Base-by-base conservation (phyloP, 768 basidiomycete genomes). In the Suillus sp. region DNA sequence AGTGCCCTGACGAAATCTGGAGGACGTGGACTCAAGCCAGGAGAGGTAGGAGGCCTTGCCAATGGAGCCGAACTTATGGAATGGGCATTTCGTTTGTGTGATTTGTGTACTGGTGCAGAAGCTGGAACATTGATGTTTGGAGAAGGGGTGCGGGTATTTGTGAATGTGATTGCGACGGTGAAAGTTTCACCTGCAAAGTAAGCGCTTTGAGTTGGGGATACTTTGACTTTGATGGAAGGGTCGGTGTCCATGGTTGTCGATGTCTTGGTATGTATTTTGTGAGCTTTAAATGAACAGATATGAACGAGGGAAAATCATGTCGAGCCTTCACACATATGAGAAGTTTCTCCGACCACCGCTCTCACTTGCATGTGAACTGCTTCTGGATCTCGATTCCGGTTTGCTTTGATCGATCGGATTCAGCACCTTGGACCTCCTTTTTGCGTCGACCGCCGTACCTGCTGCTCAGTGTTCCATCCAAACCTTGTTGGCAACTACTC, bases 161-260 rank as follows among this genome's bases (percentile, higher is more conserved):
- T 89, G 75, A 97, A 94, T 0, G 91, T 90, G 67, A 98, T 87
- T 4, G 87, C 90, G 14, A 92, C 93, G 2, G 87, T 81, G 76
- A 96, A 93, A 0, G 84, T 79, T 75, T 98, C 96, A 62, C 96
- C 96, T 0, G 96, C 93, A 74, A 96, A 98, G 77, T 91, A 98
- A 0, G 94, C 92, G 0, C 93, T 90, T 65, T 95, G 91, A 0
- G 91, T 82, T 1, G 96, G 96, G 0, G 84, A 84, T 25, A 92
- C 88, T 32, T 86, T 83, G 43, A 93, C 86, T 42, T 89, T 86
- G 5, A 93, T 81, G 48, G 81, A 80, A 16, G 83, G 79, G 58
- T 85, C 85, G 54, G 68, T 34, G 64, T 56, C 45, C 62, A 48
- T 48, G 25, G 48, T n/a, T 47, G 45, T n/a, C 20, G 38, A 40